A percentile compares a stretch with the other conserved stretches of the same genome.
These are phyloP conservation scores for Onygenales sp. DNA, from an alignment of 2,329 filamentous ascomycete species.

Conservation along the genomic window DNA sequence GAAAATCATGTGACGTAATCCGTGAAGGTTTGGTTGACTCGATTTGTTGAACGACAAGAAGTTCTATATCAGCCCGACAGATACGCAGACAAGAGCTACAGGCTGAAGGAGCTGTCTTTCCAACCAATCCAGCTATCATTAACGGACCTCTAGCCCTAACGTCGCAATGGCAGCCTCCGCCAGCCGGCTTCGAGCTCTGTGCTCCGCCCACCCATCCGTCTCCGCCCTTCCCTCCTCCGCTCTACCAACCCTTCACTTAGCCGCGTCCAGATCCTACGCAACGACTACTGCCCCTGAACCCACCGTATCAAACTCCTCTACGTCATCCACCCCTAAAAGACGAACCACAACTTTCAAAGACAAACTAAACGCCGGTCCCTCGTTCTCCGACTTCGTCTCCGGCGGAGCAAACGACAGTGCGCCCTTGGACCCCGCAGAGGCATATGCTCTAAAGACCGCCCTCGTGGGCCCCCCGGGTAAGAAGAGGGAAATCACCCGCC, in stretches of 20 bases:
- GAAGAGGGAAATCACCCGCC: slow-evolving; percentile 59
- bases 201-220: slow-evolving; percentile 15
- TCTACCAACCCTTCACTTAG: neutral
- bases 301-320: slow-evolving; percentile 18
- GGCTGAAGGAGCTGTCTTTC: no score
- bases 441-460: slow-evolving; percentile 52
- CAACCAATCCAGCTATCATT: neutral
- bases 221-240: slow-evolving; percentile 9
- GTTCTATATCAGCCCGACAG: no score
- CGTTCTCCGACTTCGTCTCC: slow-evolving; percentile 54
- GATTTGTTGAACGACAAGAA: no score
- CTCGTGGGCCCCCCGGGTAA: slow-evolving; percentile 52
- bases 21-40: no score
- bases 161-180: slow-evolving; percentile 25
- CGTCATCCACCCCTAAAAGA: slow-evolving; percentile 38
- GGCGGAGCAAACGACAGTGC: slow-evolving; percentile 31
- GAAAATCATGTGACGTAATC: no score
- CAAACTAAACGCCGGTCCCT: slow-evolving; percentile 55
- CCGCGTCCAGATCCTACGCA: slow-evolving; percentile 25
- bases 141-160: neutral
- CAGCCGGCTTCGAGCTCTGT: slow-evolving; percentile 23
- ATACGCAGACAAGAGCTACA: no score
- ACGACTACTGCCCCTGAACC: slow-evolving; percentile 29
- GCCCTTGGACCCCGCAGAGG: slow-evolving; percentile 38
- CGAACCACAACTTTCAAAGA: slow-evolving; percentile 50